A percentile compares a stretch with the other conserved stretches of the same genome.
Conservation (phyloP, 257 asterid genomes). For the Linaria vulgaris region DNA sequence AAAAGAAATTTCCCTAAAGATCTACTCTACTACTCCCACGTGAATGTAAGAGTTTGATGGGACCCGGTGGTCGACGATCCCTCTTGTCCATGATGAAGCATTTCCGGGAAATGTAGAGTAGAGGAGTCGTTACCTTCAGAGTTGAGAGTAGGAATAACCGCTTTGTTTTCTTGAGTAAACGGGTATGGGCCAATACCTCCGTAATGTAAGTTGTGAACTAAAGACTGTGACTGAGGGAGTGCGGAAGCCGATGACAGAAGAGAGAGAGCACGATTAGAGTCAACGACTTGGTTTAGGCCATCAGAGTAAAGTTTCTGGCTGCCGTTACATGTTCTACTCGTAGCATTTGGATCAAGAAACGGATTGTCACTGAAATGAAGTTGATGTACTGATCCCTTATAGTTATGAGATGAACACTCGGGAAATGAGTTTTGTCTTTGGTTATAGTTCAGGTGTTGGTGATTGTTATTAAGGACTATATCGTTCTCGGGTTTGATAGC, state of each 20-base stretch:
- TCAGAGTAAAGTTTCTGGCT: constrained; percentile 35
- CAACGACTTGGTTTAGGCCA: constrained; percentile 48
- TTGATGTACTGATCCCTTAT: constrained; percentile 40
- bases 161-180: constrained; percentile 41
- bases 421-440: constrained; percentile 38
- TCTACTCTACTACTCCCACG: constrained; percentile 57
- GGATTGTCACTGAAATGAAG: constrained; percentile 50
- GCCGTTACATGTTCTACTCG: constrained; percentile 24
- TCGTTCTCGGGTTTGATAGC: constrained; percentile 40
- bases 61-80: constrained; percentile 53
- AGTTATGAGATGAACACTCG: constrained; percentile 34
- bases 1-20: no score
- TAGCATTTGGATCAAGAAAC: constrained; percentile 36
- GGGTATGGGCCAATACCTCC: constrained; percentile 36
- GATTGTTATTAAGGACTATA: constrained; percentile 35
- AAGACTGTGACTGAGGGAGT: constrained; percentile 36
- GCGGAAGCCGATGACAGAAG: constrained; percentile 89
- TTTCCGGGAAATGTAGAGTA: constrained; percentile 50
- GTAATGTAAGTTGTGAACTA: constrained; percentile 39
- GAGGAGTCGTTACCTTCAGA: constrained; percentile 33
- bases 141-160: constrained; percentile 28
- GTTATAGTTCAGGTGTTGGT: constrained; percentile 30
- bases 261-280: constrained; percentile 91
- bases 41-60: constrained; percentile 78
- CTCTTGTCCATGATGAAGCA: constrained; percentile 48